A percentile compares a stretch with the other conserved stretches of the same genome.
phyloP scores from a whole-genome alignment of 2,329 filamentous ascomycete species.

The Aspergillus sp. region DNA sequence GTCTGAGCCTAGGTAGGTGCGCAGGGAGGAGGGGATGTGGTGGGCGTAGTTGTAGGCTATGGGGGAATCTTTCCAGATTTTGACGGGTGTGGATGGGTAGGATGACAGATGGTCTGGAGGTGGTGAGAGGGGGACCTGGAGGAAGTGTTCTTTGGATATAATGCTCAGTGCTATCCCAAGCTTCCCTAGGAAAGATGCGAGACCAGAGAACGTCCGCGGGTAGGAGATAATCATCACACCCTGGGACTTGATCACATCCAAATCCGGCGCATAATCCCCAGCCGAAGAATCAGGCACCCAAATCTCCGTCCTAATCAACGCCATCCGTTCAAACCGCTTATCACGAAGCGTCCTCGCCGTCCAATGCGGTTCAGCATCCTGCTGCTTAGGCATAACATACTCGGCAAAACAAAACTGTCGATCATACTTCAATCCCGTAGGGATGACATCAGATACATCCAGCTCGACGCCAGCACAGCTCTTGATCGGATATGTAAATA shows the following conservation, averaged over 20 bases:
- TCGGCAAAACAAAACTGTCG: constrained; percentile 78
- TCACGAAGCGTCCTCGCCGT: constrained; percentile 39
- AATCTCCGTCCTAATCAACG: constrained; percentile 59
- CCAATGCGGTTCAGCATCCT: constrained; percentile 36
- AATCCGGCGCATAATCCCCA: constrained; percentile 35
- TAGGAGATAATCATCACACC: constrained; percentile 50
- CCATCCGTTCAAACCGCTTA: constrained; percentile 52
- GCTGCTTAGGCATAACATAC: constrained; percentile 30
- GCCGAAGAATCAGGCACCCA: constrained; percentile 50
- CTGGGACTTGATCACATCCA: constrained; percentile 44
- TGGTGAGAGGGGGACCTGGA: constrained; percentile 49
- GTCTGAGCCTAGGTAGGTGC: constrained; percentile 36
- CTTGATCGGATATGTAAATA: constrained; percentile 78
- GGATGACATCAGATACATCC: constrained; percentile 54
- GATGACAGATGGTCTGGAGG: constrained; percentile 31
- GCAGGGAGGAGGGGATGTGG: constrained; percentile 44
- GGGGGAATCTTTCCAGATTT: constrained; percentile 51
- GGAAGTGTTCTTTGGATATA: constrained; percentile 34
- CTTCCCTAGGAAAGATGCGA: constrained; percentile 10
- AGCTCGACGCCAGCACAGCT: constrained; percentile 74
- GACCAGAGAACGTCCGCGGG: constrained; percentile 19
- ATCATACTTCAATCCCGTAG: constrained; percentile 69
- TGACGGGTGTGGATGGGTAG: constrained; percentile 43
- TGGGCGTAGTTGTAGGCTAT: constrained; percentile 32
- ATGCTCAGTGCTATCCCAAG: constrained; percentile 25